Percentiles rank a stretch among this genome's conserved stretches.
phyloP scores from a whole-genome alignment of 306 rosid species.

The Urtica urens region DNA sequence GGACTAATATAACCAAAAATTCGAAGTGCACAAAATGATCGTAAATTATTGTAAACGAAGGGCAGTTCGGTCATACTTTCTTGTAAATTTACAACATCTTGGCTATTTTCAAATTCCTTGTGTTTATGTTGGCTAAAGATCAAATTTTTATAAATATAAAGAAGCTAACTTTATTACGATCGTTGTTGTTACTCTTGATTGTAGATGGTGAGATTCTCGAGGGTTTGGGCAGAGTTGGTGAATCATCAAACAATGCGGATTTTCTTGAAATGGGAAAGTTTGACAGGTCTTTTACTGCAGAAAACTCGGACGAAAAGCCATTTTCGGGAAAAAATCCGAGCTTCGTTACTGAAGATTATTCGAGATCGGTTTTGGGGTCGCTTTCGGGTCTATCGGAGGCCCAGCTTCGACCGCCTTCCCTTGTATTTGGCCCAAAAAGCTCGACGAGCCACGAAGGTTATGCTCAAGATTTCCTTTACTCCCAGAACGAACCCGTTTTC shows the following conservation, averaged over 20 bases:
- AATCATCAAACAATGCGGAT: conserved; percentile 19
- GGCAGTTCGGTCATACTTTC: no score
- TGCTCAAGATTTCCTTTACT: no score
- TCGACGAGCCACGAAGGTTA: no score
- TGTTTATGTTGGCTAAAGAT: no score
- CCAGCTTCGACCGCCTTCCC: conserved; percentile 18
- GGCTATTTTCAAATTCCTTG: no score
- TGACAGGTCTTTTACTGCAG: conserved; percentile 17
- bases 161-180: not conserved
- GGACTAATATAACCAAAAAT: no score
- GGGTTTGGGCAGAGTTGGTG: conserved; percentile 23
- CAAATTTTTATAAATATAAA: no score
- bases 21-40: no score
- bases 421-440: conserved; percentile 21
- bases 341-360: conserved; percentile 26
- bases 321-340: conserved; percentile 15
- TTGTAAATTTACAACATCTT: no score
- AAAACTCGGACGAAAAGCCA: conserved; percentile 29
- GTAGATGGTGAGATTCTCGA: conserved; percentile 35
- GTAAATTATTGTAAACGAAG: no score
- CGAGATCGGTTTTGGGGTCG: conserved; percentile 27
- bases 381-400: conserved; percentile 28
- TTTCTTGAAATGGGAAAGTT: conserved; percentile 25
- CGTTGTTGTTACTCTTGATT: not conserved
- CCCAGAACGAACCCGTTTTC: conserved; percentile 20